Conservation (phyloP, 2,329 filamentous ascomycete genomes). For the Aspergillus sclerotialis region DNA sequence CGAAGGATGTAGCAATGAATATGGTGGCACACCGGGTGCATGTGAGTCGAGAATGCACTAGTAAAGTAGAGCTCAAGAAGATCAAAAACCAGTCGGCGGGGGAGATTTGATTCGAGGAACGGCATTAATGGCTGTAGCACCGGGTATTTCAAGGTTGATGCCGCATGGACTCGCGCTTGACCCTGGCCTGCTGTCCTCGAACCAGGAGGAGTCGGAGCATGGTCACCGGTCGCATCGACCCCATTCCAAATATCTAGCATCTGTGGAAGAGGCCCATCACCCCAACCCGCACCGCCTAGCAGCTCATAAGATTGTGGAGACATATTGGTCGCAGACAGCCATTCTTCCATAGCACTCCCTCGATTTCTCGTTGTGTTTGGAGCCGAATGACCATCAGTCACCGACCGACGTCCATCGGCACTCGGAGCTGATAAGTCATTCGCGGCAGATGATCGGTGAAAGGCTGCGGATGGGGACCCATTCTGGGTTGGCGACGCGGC, state of each 20-base stretch:
- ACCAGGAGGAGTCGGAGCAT: slow-evolving; percentile 43
- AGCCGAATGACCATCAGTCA: slow-evolving; percentile 12
- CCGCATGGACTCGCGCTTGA: slow-evolving; percentile 34
- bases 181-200: slow-evolving; percentile 53
- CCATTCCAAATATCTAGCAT: slow-evolving; percentile 27
- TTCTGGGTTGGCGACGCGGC: slow-evolving; percentile 13
- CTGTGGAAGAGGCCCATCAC: slow-evolving; percentile 20
- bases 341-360: slow-evolving; percentile 25
- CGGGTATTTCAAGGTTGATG: slow-evolving; percentile 60
- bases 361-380: slow-evolving; percentile 11
- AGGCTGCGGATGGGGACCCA: slow-evolving; percentile 17
- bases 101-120: slow-evolving; percentile 71
- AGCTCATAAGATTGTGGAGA: slow-evolving; percentile 27
- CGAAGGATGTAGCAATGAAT: slow-evolving; percentile 84
- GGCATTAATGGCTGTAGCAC: slow-evolving; percentile 77
- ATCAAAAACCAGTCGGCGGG: slow-evolving; percentile 74
- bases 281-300: slow-evolving; percentile 16
- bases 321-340: slow-evolving; percentile 24
- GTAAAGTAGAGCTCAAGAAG: slow-evolving; percentile 86
- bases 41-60: slow-evolving; percentile 77
- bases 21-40: slow-evolving; percentile 87
- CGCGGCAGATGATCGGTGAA: slow-evolving; percentile 20
- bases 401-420: slow-evolving; percentile 22
- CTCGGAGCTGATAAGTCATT: slow-evolving; percentile 21
- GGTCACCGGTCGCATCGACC: slow-evolving; percentile 17